Percentiles rank a stretch among this genome's conserved stretches.
Evolutionary conservation across 164 flowering plant species (phyloP).

Genomic region (Protea cynaroides): DNA sequence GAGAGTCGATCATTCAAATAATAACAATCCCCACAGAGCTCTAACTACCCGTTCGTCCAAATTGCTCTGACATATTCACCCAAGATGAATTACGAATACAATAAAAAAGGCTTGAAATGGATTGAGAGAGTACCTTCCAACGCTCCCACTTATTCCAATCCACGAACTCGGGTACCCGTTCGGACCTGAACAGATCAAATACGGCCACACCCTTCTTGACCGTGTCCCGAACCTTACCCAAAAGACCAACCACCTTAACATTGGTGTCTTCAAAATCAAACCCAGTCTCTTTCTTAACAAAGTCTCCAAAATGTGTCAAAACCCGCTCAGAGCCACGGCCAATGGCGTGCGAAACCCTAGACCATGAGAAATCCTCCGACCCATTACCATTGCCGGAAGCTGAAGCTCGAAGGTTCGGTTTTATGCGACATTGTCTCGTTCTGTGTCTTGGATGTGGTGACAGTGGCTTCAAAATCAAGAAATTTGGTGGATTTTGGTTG

Average conservation of each 20-base stretch:
- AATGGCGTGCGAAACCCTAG: conserved; percentile 30
- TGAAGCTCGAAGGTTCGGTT: conserved; percentile 26
- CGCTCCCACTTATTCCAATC: conserved; percentile 70
- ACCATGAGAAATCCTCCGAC: conserved; percentile 44
- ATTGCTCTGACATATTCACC: not conserved
- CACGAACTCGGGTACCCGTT: conserved; percentile 47
- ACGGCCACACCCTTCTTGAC: conserved; percentile 29
- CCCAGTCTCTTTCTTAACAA: conserved; percentile 73
- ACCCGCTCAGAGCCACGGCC: conserved; percentile 52
- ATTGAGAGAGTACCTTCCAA: conserved; percentile 63
- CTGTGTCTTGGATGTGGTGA: conserved; percentile 10
- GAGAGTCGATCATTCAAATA: not conserved
- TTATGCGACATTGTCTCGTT: conserved; percentile 23
- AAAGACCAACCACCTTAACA: conserved; percentile 30
- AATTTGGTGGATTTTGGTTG: conserved; percentile 6
- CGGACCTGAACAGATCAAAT: conserved; percentile 39
- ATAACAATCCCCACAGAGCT: no score
- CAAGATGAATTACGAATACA: not conserved
- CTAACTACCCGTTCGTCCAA: no score
- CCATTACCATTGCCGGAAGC: conserved; percentile 36
- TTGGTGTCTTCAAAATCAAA: conserved; percentile 39
- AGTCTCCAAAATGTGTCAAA: conserved; percentile 40
- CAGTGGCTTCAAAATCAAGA: conserved; percentile 15
- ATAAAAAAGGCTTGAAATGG: not conserved
- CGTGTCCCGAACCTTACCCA: conserved; percentile 20